Percentiles rank a stretch among this genome's conserved stretches.
Conservation (phyloP, 331 rosid species). For the Malus hybrid region DNA sequence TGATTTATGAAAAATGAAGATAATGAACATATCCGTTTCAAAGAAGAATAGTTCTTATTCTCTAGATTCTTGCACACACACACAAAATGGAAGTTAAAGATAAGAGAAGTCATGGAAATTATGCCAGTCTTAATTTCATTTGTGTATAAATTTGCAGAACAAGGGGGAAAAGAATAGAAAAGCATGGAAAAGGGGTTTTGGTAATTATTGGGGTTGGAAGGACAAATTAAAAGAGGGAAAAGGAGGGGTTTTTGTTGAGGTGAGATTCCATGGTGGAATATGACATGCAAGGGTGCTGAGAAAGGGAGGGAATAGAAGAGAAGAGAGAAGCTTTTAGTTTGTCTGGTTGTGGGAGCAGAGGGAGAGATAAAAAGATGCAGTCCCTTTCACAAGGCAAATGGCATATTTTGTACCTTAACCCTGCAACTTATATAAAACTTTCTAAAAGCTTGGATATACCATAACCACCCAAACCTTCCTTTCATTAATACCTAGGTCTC, state of each 20-base stretch:
- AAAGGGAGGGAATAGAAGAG: slow-evolving; percentile 42
- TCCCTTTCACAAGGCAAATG: slow-evolving; percentile 76
- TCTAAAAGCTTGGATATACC: slow-evolving; percentile 89
- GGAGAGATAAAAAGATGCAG: slow-evolving; percentile 38
- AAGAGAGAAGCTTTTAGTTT: slow-evolving; percentile 50
- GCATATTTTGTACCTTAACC: slow-evolving; percentile 61
- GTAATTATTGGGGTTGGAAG: slow-evolving; percentile 27
- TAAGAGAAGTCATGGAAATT: too few relatives aligned
- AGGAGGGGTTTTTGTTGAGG: slow-evolving; percentile 23
- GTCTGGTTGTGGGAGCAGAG: slow-evolving; percentile 35
- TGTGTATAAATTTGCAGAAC: slow-evolving; percentile 18
- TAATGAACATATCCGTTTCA: too few relatives aligned
- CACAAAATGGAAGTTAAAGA: too few relatives aligned
- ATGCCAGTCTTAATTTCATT: neutral
- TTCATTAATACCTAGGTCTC: slow-evolving; percentile 72
- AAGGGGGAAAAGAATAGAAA: slow-evolving; percentile 20
- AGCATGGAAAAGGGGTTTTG: slow-evolving; percentile 28
- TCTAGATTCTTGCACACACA: too few relatives aligned
- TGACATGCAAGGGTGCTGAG: slow-evolving; percentile 55
- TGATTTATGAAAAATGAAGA: too few relatives aligned
- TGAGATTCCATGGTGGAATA: slow-evolving; percentile 64
- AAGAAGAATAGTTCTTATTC: too few relatives aligned
- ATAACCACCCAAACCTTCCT: slow-evolving; percentile 43
- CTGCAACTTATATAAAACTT: slow-evolving; percentile 63
- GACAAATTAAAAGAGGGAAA: slow-evolving; percentile 23